phyloP scores from a whole-genome alignment of 257 asterid species.

The Solanum chmielewskii region DNA sequence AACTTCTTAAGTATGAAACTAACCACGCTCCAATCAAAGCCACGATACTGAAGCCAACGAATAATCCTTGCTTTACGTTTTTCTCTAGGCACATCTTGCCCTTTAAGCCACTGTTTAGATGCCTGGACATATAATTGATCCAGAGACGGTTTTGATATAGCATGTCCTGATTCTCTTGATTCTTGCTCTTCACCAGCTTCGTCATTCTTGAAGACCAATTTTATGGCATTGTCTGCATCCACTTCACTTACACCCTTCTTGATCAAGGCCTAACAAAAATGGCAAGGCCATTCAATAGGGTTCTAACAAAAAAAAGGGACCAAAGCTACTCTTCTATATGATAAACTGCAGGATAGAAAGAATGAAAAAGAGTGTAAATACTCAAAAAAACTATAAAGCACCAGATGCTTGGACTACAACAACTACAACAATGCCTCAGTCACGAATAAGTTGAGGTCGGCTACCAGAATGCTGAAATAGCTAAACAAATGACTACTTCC shows the following conservation, averaged over 20 bases:
- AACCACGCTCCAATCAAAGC: conserved; percentile 55
- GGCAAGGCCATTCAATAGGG: not conserved
- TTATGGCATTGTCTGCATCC: conserved; percentile 59
- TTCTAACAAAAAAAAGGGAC: not conserved
- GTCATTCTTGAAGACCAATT: conserved; percentile 37
- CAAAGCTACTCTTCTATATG: not conserved
- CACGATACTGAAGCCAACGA: conserved; percentile 95
- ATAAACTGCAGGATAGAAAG: not conserved
- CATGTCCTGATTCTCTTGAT: conserved; percentile 33
- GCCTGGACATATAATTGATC: conserved; percentile 58
- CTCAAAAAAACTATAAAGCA: too few species aligned
- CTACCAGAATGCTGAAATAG: too few species aligned
- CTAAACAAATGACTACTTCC: too few species aligned
- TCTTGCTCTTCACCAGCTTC: conserved; percentile 32
- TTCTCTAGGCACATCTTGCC: conserved; percentile 37
- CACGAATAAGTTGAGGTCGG: too few species aligned
- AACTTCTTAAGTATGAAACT: conserved; percentile 42
- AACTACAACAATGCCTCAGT: too few species aligned
- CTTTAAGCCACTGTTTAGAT: conserved; percentile 76
- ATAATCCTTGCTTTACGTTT: conserved; percentile 62
- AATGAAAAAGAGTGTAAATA: not conserved
- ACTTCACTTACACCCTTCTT: conserved; percentile 52
- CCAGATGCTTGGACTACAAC: too few species aligned
- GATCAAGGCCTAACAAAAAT: conserved; percentile 33
- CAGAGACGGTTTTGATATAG: conserved; percentile 55